Evolutionary conservation across 2,329 filamentous ascomycete species (phyloP).

Genomic region (Exophiala oligosperma): DNA sequence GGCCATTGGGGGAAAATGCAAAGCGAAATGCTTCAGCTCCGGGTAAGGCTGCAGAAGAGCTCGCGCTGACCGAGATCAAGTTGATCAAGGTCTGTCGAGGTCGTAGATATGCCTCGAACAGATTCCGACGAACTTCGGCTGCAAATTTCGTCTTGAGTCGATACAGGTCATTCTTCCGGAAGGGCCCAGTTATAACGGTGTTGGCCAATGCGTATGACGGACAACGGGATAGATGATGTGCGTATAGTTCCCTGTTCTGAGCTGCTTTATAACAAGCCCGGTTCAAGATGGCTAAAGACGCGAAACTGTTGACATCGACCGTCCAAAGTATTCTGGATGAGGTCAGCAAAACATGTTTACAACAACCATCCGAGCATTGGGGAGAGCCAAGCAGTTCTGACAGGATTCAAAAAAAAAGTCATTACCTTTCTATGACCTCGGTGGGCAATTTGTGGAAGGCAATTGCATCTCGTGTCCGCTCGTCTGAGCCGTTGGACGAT

Average conservation of each 20-base stretch:
- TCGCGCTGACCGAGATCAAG: conserved; percentile 79
- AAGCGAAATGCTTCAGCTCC: conserved; percentile 86
- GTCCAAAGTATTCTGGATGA: conserved; percentile 46
- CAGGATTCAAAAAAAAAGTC: neutral
- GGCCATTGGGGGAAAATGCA: conserved; percentile 72
- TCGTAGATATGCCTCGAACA: conserved; percentile 74
- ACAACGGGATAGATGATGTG: conserved; percentile 47
- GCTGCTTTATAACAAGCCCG: conserved; percentile 45
- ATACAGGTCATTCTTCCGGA: conserved; percentile 52
- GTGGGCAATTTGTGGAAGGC: conserved; percentile 25
- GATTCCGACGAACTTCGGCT: conserved; percentile 70
- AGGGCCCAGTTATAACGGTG: conserved; percentile 35
- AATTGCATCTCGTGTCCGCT: conserved; percentile 3
- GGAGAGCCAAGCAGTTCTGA: neutral
- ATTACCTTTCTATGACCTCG: conserved; percentile 27
- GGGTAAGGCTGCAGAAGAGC: conserved; percentile 75
- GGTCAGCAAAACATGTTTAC: conserved; percentile 9
- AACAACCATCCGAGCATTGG: neutral
- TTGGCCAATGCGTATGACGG: conserved; percentile 42
- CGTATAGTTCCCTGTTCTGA: conserved; percentile 45
- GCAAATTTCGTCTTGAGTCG: conserved; percentile 66
- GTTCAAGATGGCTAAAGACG: conserved; percentile 45
- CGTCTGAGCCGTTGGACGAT: conserved; percentile 2
- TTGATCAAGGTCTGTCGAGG: conserved; percentile 72
- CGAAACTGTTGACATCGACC: conserved; percentile 49